Conservation (phyloP, 2,329 filamentous ascomycete species). For the Furcasterigmium sp. region DNA sequence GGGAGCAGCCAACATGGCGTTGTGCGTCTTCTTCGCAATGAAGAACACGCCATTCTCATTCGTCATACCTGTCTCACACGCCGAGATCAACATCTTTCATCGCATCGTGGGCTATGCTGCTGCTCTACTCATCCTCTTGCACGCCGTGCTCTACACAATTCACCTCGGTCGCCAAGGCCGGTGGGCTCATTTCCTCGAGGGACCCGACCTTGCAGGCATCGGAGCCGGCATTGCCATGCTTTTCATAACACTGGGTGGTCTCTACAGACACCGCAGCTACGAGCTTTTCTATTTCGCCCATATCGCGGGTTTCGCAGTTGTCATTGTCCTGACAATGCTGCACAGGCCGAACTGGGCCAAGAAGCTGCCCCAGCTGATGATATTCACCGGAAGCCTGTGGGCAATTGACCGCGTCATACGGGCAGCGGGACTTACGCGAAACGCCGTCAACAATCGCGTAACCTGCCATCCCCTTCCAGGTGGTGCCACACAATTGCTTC, state of each 20-base stretch:
- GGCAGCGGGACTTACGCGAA: conserved; percentile 14
- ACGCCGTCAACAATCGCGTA: conserved; percentile 32
- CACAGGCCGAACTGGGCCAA: conserved; percentile 36
- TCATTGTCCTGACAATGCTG: conserved; percentile 32
- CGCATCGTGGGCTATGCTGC: conserved; percentile 37
- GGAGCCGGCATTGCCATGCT: conserved; percentile 29
- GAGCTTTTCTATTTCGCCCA: conserved; percentile 42
- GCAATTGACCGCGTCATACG: conserved; percentile 36
- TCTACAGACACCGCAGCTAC: conserved; percentile 32
- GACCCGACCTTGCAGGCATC: conserved; percentile 27
- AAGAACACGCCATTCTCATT: conserved; percentile 41
- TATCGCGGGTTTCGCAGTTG: conserved; percentile 32
- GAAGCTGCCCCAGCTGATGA: conserved; percentile 28
- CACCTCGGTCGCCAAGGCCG: conserved; percentile 19
- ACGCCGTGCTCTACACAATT: conserved; percentile 26
- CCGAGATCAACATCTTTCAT: conserved; percentile 41
- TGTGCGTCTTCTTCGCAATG: conserved; percentile 37
- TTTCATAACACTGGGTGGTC: conserved; percentile 21
- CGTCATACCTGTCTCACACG: conserved; percentile 35
- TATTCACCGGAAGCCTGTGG: conserved; percentile 36
- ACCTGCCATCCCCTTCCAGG: conserved; percentile 36
- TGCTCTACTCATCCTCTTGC: conserved; percentile 27
- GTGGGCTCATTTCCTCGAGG: conserved; percentile 17
- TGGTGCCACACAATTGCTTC: conserved; percentile 36
- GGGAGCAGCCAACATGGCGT: conserved; percentile 30